Evolutionary conservation across 2,329 filamentous ascomycete species (phyloP).

Genomic region (Penicillium sp.): DNA sequence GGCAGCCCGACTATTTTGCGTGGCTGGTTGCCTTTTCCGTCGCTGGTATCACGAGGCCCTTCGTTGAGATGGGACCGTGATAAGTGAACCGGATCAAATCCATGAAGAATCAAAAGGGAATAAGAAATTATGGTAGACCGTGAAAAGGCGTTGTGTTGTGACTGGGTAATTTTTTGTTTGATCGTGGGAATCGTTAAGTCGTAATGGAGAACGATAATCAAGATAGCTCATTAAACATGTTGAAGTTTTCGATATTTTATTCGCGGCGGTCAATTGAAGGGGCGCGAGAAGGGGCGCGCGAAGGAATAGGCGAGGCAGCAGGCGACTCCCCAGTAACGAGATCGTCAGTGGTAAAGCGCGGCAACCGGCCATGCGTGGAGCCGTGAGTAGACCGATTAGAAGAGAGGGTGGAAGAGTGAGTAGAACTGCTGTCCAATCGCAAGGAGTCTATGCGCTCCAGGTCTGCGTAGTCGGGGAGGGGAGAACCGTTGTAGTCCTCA

Average conservation of each 20-base stretch:
- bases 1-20: neutral
- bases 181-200: slow-evolving; percentile 8
- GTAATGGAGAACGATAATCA: slow-evolving; percentile 5
- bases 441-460: slow-evolving; percentile 46
- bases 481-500: slow-evolving; percentile 48
- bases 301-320: slow-evolving; percentile 17
- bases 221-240: neutral
- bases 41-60: slow-evolving; percentile 1
- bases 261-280: slow-evolving; percentile 20
- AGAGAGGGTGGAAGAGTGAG: slow-evolving; percentile 32
- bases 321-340: slow-evolving; percentile 23
- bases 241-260: slow-evolving; percentile 5
- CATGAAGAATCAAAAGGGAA: neutral
- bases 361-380: slow-evolving; percentile 18
- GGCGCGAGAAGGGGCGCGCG: slow-evolving; percentile 18
- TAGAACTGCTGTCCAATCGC: slow-evolving; percentile 33
- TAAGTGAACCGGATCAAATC: neutral
- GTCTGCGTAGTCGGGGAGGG: slow-evolving; percentile 46
- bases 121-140: slow-evolving; percentile 1
- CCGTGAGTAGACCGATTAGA: slow-evolving; percentile 18
- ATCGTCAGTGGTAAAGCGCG: slow-evolving; percentile 35
- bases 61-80: neutral
- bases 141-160: neutral
- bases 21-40: neutral
- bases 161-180: slow-evolving; percentile 1